Base-by-base conservation (phyloP, 2,329 filamentous ascomycete genomes). In the Diaporthe caulivora region DNA sequence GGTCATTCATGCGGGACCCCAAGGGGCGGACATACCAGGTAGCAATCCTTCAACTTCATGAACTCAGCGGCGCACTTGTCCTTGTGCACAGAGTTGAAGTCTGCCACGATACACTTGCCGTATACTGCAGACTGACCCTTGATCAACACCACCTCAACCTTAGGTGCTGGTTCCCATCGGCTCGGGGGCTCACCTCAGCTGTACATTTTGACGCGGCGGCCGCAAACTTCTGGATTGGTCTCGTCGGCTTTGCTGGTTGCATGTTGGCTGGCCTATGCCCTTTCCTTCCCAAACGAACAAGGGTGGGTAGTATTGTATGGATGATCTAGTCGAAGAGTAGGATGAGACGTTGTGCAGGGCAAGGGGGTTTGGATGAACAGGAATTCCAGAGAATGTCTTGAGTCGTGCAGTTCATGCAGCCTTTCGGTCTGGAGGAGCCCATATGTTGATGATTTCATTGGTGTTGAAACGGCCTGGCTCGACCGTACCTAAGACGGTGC, bases 11-110 rank as follows among this genome's bases (percentile, higher is more conserved):
- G 13, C n/a, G 11, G 49, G 21, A n/a, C 21, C 15, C 15, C 10
- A 18, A 18, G 10, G 69, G 31, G 5, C 9, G 77, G 89, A 79
- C 34, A 18, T 87, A 98, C 95, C 80, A 97, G 80, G 80, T 95
- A 97, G 81, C 96, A 98, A 77, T 97, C 88, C 82, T 97, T 98
- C 64, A 98, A 82, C 77, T 86, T 91, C 83, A 97, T 86, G 78
- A 99, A 98, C 80, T 98, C 95, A 73, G 91, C 91, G 6, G 88
- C 87, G 80, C 97, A 99, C 87, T 97, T 97, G 80, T 98, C 94
- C 81, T 97, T 97, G 78, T 95, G 90, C 3, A 98, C 91, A 5
- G 95, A 91, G 80, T 96, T 96, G 84, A 97, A 98, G 80, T 98
- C 96, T 51, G 91, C 90, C 67, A 96, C 89, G 76, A 99, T 92